Evolutionary conservation across 2,329 filamentous ascomycete genomes (phyloP), one percentile per base, ranked within the genome.

Genomic region (Colletotrichum theobromicola): DNA sequence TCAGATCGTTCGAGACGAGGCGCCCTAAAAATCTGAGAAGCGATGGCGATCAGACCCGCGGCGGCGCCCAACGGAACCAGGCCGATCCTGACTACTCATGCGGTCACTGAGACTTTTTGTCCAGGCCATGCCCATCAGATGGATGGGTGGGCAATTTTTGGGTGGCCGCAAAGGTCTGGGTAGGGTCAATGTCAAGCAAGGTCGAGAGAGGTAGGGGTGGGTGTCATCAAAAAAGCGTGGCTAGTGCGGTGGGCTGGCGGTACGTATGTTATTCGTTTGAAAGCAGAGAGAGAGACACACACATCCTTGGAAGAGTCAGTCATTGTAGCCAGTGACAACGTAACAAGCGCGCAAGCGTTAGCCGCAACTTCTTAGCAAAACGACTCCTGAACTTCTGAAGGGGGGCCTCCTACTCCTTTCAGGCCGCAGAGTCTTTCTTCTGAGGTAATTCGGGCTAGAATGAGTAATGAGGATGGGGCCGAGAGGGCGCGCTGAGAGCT

Each of bases 401-500:
- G n/a, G 42, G 42, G 42, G n/a, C n/a, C n/a, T n/a, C n/a, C n/a
- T n/a, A n/a, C 42, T 50, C 42, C 42, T 50, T 50, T 50, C 42
- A 50, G 42, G 42, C 42, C 42, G 42, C 42, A 50, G 42, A 50
- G n/a, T 50, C 42, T 50, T 46, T 50, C n/a, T 46, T 70, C 21
- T 66, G 68, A 72, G 68, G 68, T 72, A 67, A 67, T 67, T 46
- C 62, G n/a, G 35, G 55, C 69, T 67, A 67, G 57, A 72, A 75
- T 63, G 72, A 75, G 72, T 75, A 75, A 75, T 72, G 72, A 64
- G 21, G 28, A 72, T 75, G 72, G 72, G 69, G 53, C 72, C 72
- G 57, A 62, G 62, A 58, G 72, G 68, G 26, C 67, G 69, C 62
- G 68, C 72, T 63, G 57, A 26, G 68, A 75, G 72, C 72, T 75